A percentile compares a stretch with the other conserved stretches of the same genome.
Conservation (phyloP, 441 rosid genomes). For the Pelargonium fulgidum region DNA sequence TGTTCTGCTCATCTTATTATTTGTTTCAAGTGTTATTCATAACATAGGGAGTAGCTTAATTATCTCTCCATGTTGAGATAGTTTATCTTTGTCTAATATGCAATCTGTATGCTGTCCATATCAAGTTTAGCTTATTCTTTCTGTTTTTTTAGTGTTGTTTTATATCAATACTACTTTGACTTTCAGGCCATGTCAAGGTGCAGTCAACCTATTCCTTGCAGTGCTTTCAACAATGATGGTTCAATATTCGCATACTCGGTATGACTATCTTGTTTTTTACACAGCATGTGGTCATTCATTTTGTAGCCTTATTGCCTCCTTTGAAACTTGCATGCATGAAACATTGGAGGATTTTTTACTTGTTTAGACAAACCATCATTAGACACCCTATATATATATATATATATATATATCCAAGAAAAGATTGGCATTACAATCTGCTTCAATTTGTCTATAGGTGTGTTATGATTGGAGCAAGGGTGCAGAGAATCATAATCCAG, state of each 20-base stretch:
- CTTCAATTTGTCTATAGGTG: conserved; percentile 37
- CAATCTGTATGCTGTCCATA: not conserved
- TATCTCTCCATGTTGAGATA: not conserved
- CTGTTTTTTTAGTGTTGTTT: not conserved
- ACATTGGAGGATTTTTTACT: not conserved
- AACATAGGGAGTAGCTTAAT: not conserved
- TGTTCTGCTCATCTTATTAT: not conserved
- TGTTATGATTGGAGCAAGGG: conserved; percentile 98
- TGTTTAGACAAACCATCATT: not conserved
- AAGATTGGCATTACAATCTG: conserved; percentile 7
- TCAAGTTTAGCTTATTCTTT: not conserved
- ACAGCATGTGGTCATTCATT: not conserved
- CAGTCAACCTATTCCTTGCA: conserved; percentile 74
- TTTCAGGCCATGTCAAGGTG: conserved; percentile 89
- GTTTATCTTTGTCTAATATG: not conserved
- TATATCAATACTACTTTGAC: conserved; percentile 8
- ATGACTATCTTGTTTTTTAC: conserved; percentile 15
- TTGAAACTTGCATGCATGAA: not conserved
- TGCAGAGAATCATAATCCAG: conserved; percentile 98
- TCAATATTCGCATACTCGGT: conserved; percentile 87
- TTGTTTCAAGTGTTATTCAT: not conserved
- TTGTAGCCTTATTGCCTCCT: not conserved
- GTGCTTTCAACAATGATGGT: conserved; percentile 86
- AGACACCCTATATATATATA: not conserved
- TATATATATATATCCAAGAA: not conserved